Evolutionary conservation across 805 yeast species (phyloP), one percentile per base, ranked within the genome.

Genomic region (Myxozyma monticola): DNA sequence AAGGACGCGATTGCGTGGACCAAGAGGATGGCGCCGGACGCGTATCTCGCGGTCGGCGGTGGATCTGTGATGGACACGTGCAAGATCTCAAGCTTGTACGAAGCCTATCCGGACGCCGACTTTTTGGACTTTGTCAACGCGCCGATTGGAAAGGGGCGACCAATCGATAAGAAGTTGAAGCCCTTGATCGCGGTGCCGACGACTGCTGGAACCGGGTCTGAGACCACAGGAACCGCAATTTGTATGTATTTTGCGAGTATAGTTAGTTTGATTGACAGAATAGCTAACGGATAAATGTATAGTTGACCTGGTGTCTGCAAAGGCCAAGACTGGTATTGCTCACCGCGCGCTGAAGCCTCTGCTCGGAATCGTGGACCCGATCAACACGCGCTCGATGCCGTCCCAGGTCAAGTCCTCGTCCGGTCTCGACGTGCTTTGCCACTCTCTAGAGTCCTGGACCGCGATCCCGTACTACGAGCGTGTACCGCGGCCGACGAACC

Each of bases 1-100:
- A 49, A 59, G 37, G 60, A 64, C 24, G 73, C 73, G 8, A 65
- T 70, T 36, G 63, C 57, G 10, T 70, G 73, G 73, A 66, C 72
- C 6, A 61, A 70, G 29, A 42, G 49, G 8, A 31, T 34, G 37
- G 62, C 63, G 44, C 70, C 74, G 18, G 68, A 71, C 33, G 72
- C 73, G 24, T 72, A 71, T 50, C 64, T 73, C 17, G 75, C 76
- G 5, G 72, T 73, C 26, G 76, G 76, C 24, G 76, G 76, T 39
- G 76, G 76, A 24, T 71, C 76, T 3, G 76, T 72, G n/a, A 74
- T 73, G 63, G 76, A 73, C 49, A 70, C 73, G 15, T 74, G 76
- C 49, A 73, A 73, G 59, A 67, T 73, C 42, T 74, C 76, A 28
- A 67, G 70, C 46, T 61, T 73, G 46, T 70, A 71, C 58, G 72